phyloP scores from a whole-genome alignment of 2,329 filamentous ascomycete genomes.

The Cladophialophora psammophila region DNA sequence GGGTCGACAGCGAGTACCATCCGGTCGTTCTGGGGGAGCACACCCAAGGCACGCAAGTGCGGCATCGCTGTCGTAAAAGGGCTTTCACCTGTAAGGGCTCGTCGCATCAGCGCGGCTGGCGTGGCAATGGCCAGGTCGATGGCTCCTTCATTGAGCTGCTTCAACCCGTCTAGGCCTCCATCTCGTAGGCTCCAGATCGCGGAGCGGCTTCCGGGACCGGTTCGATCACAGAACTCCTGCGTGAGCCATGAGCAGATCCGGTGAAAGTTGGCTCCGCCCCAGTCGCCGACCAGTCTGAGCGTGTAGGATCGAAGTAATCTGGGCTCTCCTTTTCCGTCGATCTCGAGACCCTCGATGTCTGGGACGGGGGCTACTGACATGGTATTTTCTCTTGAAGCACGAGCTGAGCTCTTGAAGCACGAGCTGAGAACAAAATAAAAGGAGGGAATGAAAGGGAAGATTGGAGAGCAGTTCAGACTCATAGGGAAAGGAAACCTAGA shows the following conservation, averaged over 20 bases:
- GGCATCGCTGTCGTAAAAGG: slow-evolving; percentile 23
- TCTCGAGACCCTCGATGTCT: slow-evolving; percentile 8
- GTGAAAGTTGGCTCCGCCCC: slow-evolving; percentile 32
- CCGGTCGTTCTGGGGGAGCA: slow-evolving; percentile 29
- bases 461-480: too few relatives aligned
- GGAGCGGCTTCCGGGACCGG: slow-evolving; percentile 23
- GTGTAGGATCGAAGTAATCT: slow-evolving; percentile 16
- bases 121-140: slow-evolving; percentile 23
- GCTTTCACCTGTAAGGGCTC: slow-evolving; percentile 14
- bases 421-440: too few relatives aligned
- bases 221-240: slow-evolving; percentile 31
- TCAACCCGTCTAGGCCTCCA: slow-evolving; percentile 24
- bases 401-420: too few relatives aligned
- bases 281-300: slow-evolving; percentile 28
- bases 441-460: too few relatives aligned
- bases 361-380: background rate
- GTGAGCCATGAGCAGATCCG: slow-evolving; percentile 31
- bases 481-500: too few relatives aligned
- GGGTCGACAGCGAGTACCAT: slow-evolving; percentile 27
- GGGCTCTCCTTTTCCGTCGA: slow-evolving; percentile 19
- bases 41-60: slow-evolving; percentile 24
- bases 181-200: slow-evolving; percentile 25
- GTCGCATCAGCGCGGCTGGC: slow-evolving; percentile 21
- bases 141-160: slow-evolving; percentile 22
- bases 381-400: background rate